phyloP scores from a whole-genome alignment of 768 basidiomycete genomes.

The Boletus speciosus region DNA sequence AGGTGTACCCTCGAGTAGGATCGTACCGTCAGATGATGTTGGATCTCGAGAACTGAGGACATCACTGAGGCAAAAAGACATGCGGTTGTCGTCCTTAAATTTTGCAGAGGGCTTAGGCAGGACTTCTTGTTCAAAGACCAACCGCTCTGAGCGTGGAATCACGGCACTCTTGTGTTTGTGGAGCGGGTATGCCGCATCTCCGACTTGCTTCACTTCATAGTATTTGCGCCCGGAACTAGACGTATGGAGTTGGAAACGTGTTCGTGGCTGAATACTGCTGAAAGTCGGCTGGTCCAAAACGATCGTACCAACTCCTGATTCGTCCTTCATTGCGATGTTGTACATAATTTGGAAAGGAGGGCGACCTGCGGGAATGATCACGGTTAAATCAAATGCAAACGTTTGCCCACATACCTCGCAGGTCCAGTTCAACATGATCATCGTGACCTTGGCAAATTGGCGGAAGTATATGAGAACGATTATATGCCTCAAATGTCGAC shows the following conservation, averaged over 20 bases:
- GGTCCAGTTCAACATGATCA: conserved; percentile 80
- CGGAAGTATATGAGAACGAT: conserved; percentile 70
- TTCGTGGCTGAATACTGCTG: conserved; percentile 78
- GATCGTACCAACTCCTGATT: conserved; percentile 64
- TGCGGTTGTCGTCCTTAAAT: conserved; percentile 63
- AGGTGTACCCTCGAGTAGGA: conserved; percentile 77
- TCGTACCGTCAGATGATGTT: conserved; percentile 45
- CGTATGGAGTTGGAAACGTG: conserved; percentile 80
- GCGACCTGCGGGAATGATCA: conserved; percentile 48
- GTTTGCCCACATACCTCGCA: conserved; percentile 52
- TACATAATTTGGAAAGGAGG: conserved; percentile 95
- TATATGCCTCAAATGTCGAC: conserved; percentile 56
- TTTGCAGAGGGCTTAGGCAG: conserved; percentile 74
- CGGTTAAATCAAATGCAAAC: neutral
- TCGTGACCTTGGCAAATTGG: conserved; percentile 80
- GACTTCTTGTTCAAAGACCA: conserved; percentile 85
- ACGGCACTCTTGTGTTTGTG: conserved; percentile 57
- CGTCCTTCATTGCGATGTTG: conserved; percentile 70
- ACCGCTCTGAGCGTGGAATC: conserved; percentile 64
- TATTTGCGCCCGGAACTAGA: conserved; percentile 74
- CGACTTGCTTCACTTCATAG: conserved; percentile 88
- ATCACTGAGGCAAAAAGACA: conserved; percentile 77
- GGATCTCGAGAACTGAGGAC: conserved; percentile 53
- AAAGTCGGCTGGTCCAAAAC: conserved; percentile 75
- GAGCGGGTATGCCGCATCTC: conserved; percentile 81